Evolutionary conservation across 2,329 filamentous ascomycete genomes (phyloP).

Genomic region (Eutypella sp.): DNA sequence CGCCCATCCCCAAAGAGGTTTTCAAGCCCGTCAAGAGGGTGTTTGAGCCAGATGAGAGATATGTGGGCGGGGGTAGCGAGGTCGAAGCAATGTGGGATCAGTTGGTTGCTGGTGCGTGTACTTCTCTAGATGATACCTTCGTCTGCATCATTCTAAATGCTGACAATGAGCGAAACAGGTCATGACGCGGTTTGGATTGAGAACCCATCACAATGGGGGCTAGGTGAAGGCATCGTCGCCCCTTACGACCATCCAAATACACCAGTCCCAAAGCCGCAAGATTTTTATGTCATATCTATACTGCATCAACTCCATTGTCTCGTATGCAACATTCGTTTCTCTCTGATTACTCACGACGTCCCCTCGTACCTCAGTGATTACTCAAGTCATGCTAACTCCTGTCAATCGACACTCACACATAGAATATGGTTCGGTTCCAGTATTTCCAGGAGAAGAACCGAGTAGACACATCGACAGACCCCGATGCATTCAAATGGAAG

Average conservation of each 20-base stretch:
- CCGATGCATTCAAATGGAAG: not conserved
- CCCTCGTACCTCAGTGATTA: no score
- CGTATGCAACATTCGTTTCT: not conserved
- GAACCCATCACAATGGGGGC: not conserved
- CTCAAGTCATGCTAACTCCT: not conserved
- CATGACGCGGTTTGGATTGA: not conserved
- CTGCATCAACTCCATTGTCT: slow-evolving; percentile 2
- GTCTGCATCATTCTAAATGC: not conserved
- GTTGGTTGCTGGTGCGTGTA: not conserved
- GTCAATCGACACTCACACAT: not conserved
- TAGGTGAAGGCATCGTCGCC: not conserved
- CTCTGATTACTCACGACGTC: not conserved
- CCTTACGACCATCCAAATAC: slow-evolving; percentile 1
- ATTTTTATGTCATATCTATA: slow-evolving; percentile 1
- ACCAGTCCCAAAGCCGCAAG: not conserved
- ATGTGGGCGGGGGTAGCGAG: not conserved
- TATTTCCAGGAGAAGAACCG: slow-evolving; percentile 1
- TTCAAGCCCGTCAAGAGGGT: not conserved
- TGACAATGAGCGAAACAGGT: not conserved
- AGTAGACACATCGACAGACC: not conserved
- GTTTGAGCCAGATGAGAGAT: not conserved
- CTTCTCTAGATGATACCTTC: not conserved
- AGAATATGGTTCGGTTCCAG: slow-evolving; percentile 2
- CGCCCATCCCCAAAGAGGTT: not conserved
- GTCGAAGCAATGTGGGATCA: not conserved